A percentile compares a stretch with the other conserved stretches of the same genome.
Evolutionary conservation across 768 basidiomycete genomes (phyloP).

Genomic region (Leccinum obscurum): DNA sequence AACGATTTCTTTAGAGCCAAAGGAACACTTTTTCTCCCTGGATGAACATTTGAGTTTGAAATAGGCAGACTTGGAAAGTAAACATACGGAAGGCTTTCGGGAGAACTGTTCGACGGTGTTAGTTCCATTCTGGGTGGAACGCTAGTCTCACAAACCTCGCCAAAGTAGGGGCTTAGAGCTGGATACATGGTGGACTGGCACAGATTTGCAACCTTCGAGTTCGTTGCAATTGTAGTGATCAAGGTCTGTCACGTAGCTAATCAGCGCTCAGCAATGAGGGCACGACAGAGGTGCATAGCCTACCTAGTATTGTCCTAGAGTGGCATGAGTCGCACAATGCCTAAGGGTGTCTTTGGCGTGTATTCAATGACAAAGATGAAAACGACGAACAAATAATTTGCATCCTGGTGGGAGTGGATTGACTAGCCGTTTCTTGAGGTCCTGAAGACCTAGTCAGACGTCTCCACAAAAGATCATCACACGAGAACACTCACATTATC

Average conservation of each 20-base stretch:
- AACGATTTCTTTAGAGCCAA: background rate
- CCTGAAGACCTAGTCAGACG: conserved; percentile 11
- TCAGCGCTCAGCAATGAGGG: background rate
- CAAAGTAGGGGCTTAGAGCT: background rate
- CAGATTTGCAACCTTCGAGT: background rate
- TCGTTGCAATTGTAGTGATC: conserved; percentile 30
- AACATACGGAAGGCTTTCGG: conserved; percentile 11
- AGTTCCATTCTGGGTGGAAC: background rate
- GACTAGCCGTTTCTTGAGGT: conserved; percentile 25
- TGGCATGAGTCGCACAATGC: conserved; percentile 33
- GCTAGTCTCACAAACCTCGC: conserved; percentile 14
- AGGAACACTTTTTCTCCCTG: conserved; percentile 3
- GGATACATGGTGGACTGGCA: background rate
- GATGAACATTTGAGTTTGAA: background rate
- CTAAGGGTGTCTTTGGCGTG: conserved; percentile 11
- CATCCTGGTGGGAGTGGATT: conserved; percentile 29
- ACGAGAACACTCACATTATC: conserved; percentile 23
- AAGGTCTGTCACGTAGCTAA: conserved; percentile 19
- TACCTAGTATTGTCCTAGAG: conserved; percentile 32
- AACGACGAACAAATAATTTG: conserved; percentile 28
- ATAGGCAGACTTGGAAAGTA: background rate
- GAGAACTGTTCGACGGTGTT: conserved; percentile 5
- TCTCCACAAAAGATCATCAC: conserved; percentile 39
- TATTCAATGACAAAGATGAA: background rate
- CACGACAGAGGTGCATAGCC: background rate